Base-by-base conservation (phyloP, 805 yeast genomes). In the Lipomyces sp. region DNA sequence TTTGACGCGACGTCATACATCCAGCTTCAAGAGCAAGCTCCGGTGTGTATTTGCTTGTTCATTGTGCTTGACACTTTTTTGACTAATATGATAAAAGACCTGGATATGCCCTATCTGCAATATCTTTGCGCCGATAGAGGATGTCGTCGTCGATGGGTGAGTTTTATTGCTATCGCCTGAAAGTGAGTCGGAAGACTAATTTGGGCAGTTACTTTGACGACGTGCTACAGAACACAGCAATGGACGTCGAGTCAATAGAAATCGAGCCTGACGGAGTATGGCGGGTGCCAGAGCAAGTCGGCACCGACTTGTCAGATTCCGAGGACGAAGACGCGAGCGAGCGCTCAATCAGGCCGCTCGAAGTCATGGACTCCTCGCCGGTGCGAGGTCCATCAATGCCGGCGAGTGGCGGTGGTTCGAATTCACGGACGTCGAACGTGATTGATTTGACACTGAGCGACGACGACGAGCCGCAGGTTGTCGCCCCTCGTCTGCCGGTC, bases 101-200 rank as follows among this genome's bases (percentile, higher is more conserved):
- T 91, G 97, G 97, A 70, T 70, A 45, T 93, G 98, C 63, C 96
- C 97, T 0, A 75, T 87, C 2, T 93, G 98, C 65, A 78, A 77
- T 54, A 70, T 68, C 4, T 63, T 63, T 2, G 69, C 87, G 2
- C 68, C 72, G 1, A 70, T 81, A 14, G 75, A 76, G 14, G 83
- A 82, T 54, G 65, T 93, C 46, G 81, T 84, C 0, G 71, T 89
- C 0, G 88, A 86, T 58, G 95, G 86, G 54, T 91, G 80, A 63
- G 78, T 86, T 43, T 10, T 5, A n/a, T n/a, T n/a, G n/a, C n/a
- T n/a, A n/a, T n/a, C n/a, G n/a, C n/a, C n/a, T n/a, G n/a, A n/a
- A n/a, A n/a, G n/a, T n/a, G n/a, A n/a, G n/a, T n/a, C n/a, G n/a
- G n/a, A n/a, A n/a, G n/a, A 14, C 6, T n/a, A 18, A 23, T 11